phyloP scores from a whole-genome alignment of 2,329 filamentous ascomycete species.

The Paraconiothyrium sp. region DNA sequence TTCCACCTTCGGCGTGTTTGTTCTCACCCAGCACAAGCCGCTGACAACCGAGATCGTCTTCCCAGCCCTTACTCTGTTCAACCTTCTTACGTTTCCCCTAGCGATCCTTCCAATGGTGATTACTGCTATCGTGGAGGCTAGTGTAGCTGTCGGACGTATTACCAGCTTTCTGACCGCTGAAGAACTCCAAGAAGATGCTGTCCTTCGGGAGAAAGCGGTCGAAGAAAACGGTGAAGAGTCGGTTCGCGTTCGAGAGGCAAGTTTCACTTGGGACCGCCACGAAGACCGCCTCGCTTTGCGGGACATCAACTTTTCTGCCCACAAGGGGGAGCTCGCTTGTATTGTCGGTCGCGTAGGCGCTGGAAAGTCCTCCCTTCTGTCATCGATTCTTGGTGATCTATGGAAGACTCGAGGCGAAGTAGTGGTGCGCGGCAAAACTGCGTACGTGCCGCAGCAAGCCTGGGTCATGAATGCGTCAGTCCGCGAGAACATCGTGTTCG shows the following conservation, averaged over 20 bases:
- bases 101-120: conserved; percentile 98
- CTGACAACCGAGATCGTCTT: conserved; percentile 96
- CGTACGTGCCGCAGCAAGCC: conserved; percentile 90
- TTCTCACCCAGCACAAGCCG: conserved; percentile 81
- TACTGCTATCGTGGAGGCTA: conserved; percentile 92
- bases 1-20: conserved; percentile 94
- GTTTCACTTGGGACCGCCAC: conserved; percentile 94
- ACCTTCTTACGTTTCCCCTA: conserved; percentile 92
- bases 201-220: conserved; percentile 73
- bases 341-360: conserved; percentile 93
- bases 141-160: conserved; percentile 87
- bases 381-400: conserved; percentile 87
- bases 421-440: conserved; percentile 80
- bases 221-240: conserved; percentile 85
- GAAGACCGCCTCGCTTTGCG: conserved; percentile 73
- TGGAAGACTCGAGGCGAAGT: conserved; percentile 90
- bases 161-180: conserved; percentile 87
- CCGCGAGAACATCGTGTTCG: conserved; percentile 96
- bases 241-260: conserved; percentile 81
- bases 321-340: conserved; percentile 92
- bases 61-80: conserved; percentile 91
- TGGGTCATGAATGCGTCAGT: conserved; percentile 99
- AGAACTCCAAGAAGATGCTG: conserved; percentile 87
- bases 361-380: conserved; percentile 92
- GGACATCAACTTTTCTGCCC: conserved; percentile 86